Percentiles rank a stretch among this genome's conserved stretches.
Conservation (phyloP, 2,329 filamentous ascomycete species). For the Paracoccidioides brasiliensis region DNA sequence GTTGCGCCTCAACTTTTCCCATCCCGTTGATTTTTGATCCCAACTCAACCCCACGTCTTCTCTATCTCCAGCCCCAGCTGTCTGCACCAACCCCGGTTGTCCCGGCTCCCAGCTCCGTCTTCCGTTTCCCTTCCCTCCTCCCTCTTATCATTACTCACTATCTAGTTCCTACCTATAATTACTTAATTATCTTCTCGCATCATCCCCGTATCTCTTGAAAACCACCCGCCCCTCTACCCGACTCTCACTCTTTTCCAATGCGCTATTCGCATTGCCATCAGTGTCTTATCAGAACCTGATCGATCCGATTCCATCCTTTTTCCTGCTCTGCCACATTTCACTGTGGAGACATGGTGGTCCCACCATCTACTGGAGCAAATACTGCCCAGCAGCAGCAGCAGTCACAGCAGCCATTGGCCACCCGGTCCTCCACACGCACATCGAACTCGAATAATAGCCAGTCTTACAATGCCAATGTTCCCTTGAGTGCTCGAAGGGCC, state of each 20-base stretch:
- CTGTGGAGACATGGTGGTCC: constrained; percentile 31
- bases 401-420: constrained; percentile 22
- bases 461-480: constrained; percentile 38
- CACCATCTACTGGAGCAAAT: constrained; percentile 28
- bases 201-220: neutral
- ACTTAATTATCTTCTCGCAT: neutral
- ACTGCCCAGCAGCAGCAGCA: constrained; percentile 14
- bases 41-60: too few relatives aligned
- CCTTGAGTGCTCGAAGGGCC: constrained; percentile 51
- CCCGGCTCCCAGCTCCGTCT: too few relatives aligned
- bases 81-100: too few relatives aligned
- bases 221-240: constrained; percentile 10
- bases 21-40: too few relatives aligned
- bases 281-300: neutral
- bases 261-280: constrained; percentile 3
- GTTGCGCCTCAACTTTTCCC: too few relatives aligned
- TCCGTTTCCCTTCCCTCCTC: too few relatives aligned
- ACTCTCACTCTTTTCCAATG: constrained; percentile 2
- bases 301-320: neutral
- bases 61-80: too few relatives aligned
- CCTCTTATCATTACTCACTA: neutral
- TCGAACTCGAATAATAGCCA: constrained; percentile 31
- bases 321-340: neutral
- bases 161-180: neutral
- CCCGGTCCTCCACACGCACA: constrained; percentile 25